A percentile compares a stretch with the other conserved stretches of the same genome.
Evolutionary conservation across 208 protist genomes (phyloP).

Genomic region (Trypanosoma lewisi): DNA sequence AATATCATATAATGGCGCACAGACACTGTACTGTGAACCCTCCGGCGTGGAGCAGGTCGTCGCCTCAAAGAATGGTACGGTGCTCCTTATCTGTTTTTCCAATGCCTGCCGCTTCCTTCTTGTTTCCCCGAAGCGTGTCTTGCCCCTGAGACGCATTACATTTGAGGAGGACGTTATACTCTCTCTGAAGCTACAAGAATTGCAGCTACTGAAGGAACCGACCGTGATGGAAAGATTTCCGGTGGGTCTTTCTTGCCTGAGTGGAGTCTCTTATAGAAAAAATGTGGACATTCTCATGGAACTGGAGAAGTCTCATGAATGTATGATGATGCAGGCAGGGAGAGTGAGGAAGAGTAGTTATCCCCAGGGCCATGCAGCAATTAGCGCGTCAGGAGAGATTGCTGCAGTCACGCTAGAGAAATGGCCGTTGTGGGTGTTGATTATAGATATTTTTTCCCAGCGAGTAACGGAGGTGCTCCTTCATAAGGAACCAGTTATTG

Average conservation of each 20-base stretch:
- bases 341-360: not conserved
- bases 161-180: slow-evolving; percentile 26
- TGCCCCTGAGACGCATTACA: slow-evolving; percentile 18
- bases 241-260: not conserved
- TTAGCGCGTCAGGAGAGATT: slow-evolving; percentile 26
- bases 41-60: slow-evolving; percentile 21
- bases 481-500: slow-evolving; percentile 14
- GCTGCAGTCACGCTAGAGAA: slow-evolving; percentile 17
- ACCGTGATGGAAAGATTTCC: not conserved
- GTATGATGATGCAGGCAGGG: not conserved
- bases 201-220: slow-evolving; percentile 20
- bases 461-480: slow-evolving; percentile 18
- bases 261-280: not conserved
- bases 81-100: slow-evolving; percentile 22
- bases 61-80: slow-evolving; percentile 16
- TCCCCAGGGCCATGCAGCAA: not conserved
- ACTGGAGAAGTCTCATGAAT: not conserved
- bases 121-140: slow-evolving; percentile 14
- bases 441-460: slow-evolving; percentile 30
- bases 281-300: not conserved
- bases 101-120: slow-evolving; percentile 20
- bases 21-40: slow-evolving; percentile 12
- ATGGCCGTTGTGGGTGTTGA: slow-evolving; percentile 21
- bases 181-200: slow-evolving; percentile 8
- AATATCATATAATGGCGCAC: slow-evolving; percentile 20